These are phyloP conservation scores for Fusarium nurragi DNA, from an alignment of 2,329 filamentous ascomycete species.

Conservation along the genomic window DNA sequence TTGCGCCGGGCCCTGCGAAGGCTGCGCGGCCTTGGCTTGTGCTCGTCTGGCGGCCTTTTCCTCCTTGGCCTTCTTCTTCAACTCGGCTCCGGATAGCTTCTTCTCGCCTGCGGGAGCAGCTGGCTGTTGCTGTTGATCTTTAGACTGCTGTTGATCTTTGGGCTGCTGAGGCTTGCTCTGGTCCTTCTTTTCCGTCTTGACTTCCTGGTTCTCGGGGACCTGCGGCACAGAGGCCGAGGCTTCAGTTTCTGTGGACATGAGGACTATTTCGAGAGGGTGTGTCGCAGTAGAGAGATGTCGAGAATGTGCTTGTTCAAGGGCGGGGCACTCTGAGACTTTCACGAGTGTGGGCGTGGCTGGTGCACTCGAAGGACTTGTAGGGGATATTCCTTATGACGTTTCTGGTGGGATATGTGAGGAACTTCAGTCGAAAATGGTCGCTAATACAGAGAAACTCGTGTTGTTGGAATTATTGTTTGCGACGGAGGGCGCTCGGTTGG, in stretches of 20 bases:
- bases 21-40: conserved; percentile 69
- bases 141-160: conserved; percentile 28
- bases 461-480: conserved; percentile 15
- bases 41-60: conserved; percentile 90
- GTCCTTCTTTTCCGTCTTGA: conserved; percentile 42
- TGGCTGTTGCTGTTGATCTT: conserved; percentile 38
- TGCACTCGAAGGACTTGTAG: neutral
- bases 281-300: conserved; percentile 14
- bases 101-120: conserved; percentile 49
- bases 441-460: neutral
- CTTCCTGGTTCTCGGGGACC: conserved; percentile 39
- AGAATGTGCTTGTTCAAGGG: conserved; percentile 30
- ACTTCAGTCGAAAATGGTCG: neutral
- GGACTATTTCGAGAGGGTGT: conserved; percentile 9
- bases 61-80: conserved; percentile 90
- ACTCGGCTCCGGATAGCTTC: conserved; percentile 77
- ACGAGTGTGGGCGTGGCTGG: conserved; percentile 10
- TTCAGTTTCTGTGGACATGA: conserved; percentile 49
- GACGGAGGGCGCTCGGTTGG: conserved; percentile 18
- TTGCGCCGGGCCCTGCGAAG: conserved; percentile 52
- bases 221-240: conserved; percentile 45
- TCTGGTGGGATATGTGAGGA: neutral
- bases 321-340: conserved; percentile 31
- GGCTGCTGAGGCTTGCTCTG: conserved; percentile 37
- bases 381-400: neutral